Base-by-base conservation (phyloP, 441 rosid genomes). In the Brassica balearica region DNA sequence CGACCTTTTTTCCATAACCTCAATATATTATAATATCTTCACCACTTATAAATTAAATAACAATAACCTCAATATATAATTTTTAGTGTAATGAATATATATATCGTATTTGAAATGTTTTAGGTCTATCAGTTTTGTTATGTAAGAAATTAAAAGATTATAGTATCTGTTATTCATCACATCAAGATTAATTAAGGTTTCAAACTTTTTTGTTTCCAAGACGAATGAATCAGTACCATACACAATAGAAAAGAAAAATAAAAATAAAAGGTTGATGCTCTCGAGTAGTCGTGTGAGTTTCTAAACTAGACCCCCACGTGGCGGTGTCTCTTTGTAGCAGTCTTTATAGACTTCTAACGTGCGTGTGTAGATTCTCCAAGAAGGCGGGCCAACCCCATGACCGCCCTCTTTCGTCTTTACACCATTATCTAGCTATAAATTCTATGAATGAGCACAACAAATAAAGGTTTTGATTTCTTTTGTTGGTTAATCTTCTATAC, bases 301-400 rank as follows among this genome's bases (percentile, higher is more conserved):
- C 8, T 67, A 1, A 73, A 32, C 69, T 67, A 72, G 77, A 32
- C 64, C 69, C 80, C 81, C 62, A 78, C 81, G 65, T 68, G 74
- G 64, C 58, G 19, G 29, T 78, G 74, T 78, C 64, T 62, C 9
- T 60, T 67, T 67, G 77, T 78, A 60, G 81, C 77, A 67, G 81
- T 72, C 73, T 66, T 78, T 66, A 69, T 78, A 67, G 77, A 78
- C 81, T 72, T 78, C 64, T 34, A 68, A 72, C 77, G 73, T 46
- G 81, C 64, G 73, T 72, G 17, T 56, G 9, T 43, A 48, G 70
- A 63, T 71, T 77, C 76, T 77, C 80, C 61, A 15, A 36, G 22
- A 36, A 41, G 15, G 71, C 34, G 76, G 71, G 66, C 67, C 80
- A 65, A 71, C 66, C 6, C 75, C n/a, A 69, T 14, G 59, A 23